Evolutionary conservation across 176 grass and related monocot genomes (phyloP).

Genomic region (Musa schizocarpa): DNA sequence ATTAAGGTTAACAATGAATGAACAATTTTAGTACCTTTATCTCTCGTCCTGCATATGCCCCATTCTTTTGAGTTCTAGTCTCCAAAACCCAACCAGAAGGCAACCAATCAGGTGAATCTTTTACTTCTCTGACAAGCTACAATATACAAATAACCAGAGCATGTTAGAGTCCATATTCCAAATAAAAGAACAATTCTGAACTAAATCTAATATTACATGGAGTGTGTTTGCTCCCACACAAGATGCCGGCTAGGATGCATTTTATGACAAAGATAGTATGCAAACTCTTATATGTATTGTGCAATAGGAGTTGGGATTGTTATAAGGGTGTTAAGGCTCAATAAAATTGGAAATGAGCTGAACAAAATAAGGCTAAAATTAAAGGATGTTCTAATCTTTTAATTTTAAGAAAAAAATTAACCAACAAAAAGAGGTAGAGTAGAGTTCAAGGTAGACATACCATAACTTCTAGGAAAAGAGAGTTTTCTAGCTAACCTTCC

Average conservation of each 20-base stretch:
- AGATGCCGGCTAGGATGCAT: too few relatives aligned
- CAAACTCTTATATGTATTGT: too few relatives aligned
- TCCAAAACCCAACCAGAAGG: conserved; percentile 24
- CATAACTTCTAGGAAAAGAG: neutral
- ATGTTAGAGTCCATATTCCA: neutral
- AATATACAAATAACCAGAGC: neutral
- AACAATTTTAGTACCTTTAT: neutral
- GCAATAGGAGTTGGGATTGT: too few relatives aligned
- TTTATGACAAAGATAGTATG: too few relatives aligned
- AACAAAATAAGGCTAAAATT: neutral
- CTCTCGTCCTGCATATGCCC: neutral
- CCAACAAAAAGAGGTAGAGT: neutral
- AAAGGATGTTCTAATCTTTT: neutral
- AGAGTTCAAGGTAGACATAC: neutral
- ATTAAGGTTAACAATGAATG: neutral
- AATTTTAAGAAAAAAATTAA: neutral
- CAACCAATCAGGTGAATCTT: conserved; percentile 20
- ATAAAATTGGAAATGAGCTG: neutral
- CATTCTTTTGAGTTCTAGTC: conserved; percentile 17
- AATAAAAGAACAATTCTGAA: neutral
- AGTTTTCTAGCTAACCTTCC: neutral
- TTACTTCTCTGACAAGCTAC: neutral
- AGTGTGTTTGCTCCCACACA: neutral
- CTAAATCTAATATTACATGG: neutral
- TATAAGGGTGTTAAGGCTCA: too few relatives aligned